Evolutionary conservation across 192 early-diverging fungal species (phyloP), one percentile per base, ranked within the genome.

Genomic region (Coemansia sp.): DNA sequence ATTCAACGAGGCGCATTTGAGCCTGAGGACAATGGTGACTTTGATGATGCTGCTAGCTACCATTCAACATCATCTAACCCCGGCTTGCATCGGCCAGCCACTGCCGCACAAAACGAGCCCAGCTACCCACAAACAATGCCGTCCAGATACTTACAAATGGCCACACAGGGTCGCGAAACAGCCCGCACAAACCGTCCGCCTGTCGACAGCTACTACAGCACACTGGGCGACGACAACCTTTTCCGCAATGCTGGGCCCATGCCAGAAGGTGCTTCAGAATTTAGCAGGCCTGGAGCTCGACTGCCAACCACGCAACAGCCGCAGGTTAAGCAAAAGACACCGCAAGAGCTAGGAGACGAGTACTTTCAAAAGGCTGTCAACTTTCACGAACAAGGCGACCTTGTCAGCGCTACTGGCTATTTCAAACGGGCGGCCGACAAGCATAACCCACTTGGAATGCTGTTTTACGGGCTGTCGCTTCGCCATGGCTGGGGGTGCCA

Each of bases 401-500:
- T 92, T 12, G 87, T 84, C 44, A 90, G 89, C 58, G 90, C 91
- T 6, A 90, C 91, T 5, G 75, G 83, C 10, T 91, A 89, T 62
- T 90, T 89, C 71, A 81, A 87, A 41, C 84, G 86, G 18, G 90
- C 89, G 4, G 89, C 91, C 6, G 85, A 90, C 62, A 60, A 70
- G 32, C 81, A 85, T 11, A 86, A 84, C 61, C 87, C 89, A 13
- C 76, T 91, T 1, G 89, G 89, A 10, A 85, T 91, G 78, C 78
- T 91, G 59, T 86, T 92, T 67, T 91, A 89, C 65, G 91, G 91
- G 2, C 71, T 92, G 39, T 89, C 91, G 15, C 79, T 90, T 15
- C 86, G 91, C 15, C 91, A 92, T 71, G 91, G 91, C 37, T 92
- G 91, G 91, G 90, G 91, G 9, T 91, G 90, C 71, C 84, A 86